Evolutionary conservation across 2,329 filamentous ascomycete genomes (phyloP).

Genomic region (Aspergillus persii): DNA sequence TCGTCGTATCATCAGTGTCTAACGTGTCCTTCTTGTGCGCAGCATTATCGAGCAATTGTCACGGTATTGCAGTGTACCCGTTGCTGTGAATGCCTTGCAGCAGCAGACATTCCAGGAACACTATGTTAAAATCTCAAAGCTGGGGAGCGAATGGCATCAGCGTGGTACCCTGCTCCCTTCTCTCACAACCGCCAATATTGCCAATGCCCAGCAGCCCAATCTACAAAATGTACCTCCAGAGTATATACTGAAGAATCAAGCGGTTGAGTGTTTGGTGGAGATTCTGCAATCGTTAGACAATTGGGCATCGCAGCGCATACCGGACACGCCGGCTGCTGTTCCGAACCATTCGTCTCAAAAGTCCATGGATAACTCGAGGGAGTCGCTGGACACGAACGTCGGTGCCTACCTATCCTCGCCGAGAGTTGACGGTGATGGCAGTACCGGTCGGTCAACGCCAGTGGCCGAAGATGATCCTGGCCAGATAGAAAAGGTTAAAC

Average conservation of each 20-base stretch:
- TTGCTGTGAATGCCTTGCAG: slow-evolving; percentile 70
- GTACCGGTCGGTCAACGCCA: slow-evolving; percentile 62
- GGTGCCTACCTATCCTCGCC: slow-evolving; percentile 58
- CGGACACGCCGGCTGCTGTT: slow-evolving; percentile 54
- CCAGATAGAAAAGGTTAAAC: slow-evolving; percentile 92
- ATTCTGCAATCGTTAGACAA: slow-evolving; percentile 85
- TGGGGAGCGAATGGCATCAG: slow-evolving; percentile 76
- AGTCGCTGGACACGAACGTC: slow-evolving; percentile 69
- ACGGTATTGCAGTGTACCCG: slow-evolving; percentile 75
- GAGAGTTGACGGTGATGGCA: slow-evolving; percentile 53
- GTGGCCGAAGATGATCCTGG: slow-evolving; percentile 83
- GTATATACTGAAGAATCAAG: slow-evolving; percentile 85
- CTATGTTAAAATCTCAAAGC: slow-evolving; percentile 58
- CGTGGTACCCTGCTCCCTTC: slow-evolving; percentile 83
- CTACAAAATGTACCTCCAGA: slow-evolving; percentile 74
- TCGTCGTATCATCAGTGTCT: not conserved
- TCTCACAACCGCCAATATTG: slow-evolving; percentile 74
- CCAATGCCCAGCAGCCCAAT: slow-evolving; percentile 47
- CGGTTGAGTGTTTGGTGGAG: slow-evolving; percentile 83
- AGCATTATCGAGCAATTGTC: slow-evolving; percentile 91
- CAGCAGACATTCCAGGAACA: slow-evolving; percentile 86
- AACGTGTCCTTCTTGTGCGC: slow-evolving; percentile 5
- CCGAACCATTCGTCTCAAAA: slow-evolving; percentile 46
- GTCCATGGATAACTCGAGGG: slow-evolving; percentile 61
- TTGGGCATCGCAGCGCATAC: slow-evolving; percentile 74